Base-by-base conservation (phyloP, 225 moss, liverwort and hornwort genomes). In the Sphagnum tenellum region DNA sequence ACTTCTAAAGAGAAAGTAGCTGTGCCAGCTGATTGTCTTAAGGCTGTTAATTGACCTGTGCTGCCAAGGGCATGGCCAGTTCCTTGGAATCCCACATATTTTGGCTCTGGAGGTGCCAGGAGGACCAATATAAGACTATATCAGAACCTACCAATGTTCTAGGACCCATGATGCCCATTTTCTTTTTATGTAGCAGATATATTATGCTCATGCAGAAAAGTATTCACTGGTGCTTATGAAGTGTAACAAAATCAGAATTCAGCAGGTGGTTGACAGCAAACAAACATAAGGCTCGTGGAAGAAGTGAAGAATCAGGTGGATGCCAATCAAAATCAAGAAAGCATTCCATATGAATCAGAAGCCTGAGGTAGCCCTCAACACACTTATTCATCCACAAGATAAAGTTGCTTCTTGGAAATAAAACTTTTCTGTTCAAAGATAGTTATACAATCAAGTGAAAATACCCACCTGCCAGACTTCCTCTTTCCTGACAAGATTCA, bases 401-500 rank as follows among this genome's bases (percentile, higher is more conserved):
- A 58, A 58, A 44, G 4, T 3, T 7, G 44, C 12, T 7, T 12
- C 44, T 58, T 5, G 44, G 12, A 14, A 44, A 6, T 58, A n/a
- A 6, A 6, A 6, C 12, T 10, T 12, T 12, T 58, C 5, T 58
- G n/a, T 13, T 12, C 29, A 29, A 29, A 29, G 29, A 29, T 29
- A 29, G 29, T 29, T 1, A 29, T 29, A 29, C 29, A 29, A 29
- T 29, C 29, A 29, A 29, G 58, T 58, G 58, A 58, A 58, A 60
- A 65, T 69, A 89, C 89, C 91, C 29, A 5, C 52, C 2, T 89
- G 81, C 80, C 83, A 93, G 51, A 89, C 89, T 68, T 89, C 89
- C 5, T 93, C 88, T 70, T 88, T 89, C 80, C 79, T 89, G 8
- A 93, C 89, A 71, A 93, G 89, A 74, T 88, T 89, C 62, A 93